Evolutionary conservation across 805 yeast genomes (phyloP), one percentile per base, ranked within the genome.

Genomic region (Wickerhamiella hasegawae): DNA sequence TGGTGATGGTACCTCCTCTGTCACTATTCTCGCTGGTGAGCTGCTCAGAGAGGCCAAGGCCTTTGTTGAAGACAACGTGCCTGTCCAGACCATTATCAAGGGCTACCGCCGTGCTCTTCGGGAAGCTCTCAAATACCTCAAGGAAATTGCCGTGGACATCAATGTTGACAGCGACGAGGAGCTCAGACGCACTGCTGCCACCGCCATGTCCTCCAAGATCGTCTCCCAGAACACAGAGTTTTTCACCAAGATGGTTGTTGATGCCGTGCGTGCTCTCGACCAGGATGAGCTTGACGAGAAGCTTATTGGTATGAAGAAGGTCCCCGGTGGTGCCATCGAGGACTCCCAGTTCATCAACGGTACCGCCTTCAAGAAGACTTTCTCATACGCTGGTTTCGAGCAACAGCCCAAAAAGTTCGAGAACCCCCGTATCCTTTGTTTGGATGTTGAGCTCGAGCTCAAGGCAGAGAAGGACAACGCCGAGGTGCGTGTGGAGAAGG

Each of bases 381-480:
- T 90, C 51, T 78, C 96, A 18, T 90, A 90, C 51, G 98, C 98
- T 32, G 98, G 98, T 3, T 90, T 90, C 55, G 98, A 90, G 60
- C 98, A 90, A 64, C 98, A 90, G 60, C 98, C 98, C 34, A 90
- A 90, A 59, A 59, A 56, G 35, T 83, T 90, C 55, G 49, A 50
- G 15, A 65, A 81, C 56, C 95, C 98, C 32, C 81, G 76, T 57
- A 73, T 90, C 43, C 63, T 90, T 38, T 71, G 76, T 48, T 66
- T 90, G 52, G 90, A 90, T 53, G 85, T 90, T 28, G 98, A 90
- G 57, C 68, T 90, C 46, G 98, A 90, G 63, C 71, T 90, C 53
- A 90, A 90, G 62, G 97, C 97, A 1, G 98, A 90, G 63, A 87
- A 84, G 64, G 98, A 90, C 58, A 90, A 90, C 54, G 98, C 98